A percentile compares a stretch with the other conserved stretches of the same genome.
Conservation (phyloP, 352 stramenopile genomes). For the Pythium diclinum region DNA sequence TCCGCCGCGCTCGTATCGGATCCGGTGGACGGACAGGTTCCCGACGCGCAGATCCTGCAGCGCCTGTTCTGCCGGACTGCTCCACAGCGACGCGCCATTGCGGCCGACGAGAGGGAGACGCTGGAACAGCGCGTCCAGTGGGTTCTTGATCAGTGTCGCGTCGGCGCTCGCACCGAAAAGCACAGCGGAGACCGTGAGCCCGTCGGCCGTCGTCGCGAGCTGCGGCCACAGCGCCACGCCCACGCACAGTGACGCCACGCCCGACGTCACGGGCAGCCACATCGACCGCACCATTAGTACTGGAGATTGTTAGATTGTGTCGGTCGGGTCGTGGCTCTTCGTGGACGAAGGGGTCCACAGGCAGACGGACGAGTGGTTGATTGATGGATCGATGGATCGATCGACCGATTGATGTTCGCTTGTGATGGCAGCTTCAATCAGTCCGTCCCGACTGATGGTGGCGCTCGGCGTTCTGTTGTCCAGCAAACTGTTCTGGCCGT, state of each 20-base stretch:
- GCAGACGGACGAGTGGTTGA: too few relatives aligned
- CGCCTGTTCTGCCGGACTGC: neutral
- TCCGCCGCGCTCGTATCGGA: conserved; percentile 41
- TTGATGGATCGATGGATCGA: neutral
- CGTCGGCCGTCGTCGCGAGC: conserved; percentile 13
- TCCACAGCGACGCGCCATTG: conserved; percentile 17
- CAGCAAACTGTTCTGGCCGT: conserved; percentile 11
- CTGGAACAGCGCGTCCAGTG: conserved; percentile 19
- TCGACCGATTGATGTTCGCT: neutral
- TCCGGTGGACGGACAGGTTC: conserved; percentile 62
- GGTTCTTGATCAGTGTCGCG: conserved; percentile 3
- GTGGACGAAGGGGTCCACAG: neutral
- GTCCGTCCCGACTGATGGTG: neutral
- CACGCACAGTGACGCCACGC: conserved; percentile 20
- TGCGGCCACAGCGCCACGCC: conserved; percentile 18
- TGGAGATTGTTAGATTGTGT: neutral
- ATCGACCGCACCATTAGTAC: conserved; percentile 24
- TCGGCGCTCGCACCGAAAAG: conserved; percentile 6
- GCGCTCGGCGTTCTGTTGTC: neutral
- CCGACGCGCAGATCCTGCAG: conserved; percentile 39
- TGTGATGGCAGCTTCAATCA: neutral
- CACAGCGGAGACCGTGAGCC: conserved; percentile 14
- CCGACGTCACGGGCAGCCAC: conserved; percentile 27
- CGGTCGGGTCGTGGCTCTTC: too few relatives aligned
- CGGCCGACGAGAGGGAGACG: conserved; percentile 7